Conservation (phyloP, 192 early-diverging fungal species). For the Chytriomyces sp. region DNA sequence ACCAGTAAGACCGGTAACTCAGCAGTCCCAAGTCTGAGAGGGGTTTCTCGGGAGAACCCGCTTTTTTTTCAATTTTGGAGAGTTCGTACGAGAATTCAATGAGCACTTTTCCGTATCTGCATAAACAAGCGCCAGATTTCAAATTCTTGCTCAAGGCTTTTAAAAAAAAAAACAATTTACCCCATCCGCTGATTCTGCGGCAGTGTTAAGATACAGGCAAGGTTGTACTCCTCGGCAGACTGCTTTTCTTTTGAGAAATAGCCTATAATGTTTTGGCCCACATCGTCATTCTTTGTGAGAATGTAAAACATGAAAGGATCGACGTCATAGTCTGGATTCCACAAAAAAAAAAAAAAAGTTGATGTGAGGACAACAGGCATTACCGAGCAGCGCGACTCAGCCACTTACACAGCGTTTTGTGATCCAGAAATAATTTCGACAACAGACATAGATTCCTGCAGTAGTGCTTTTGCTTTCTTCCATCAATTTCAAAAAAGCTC, state of each 20-base stretch:
- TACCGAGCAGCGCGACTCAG: background rate
- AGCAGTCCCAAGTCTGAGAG: conserved; percentile 94
- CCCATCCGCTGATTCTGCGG: conserved; percentile 97
- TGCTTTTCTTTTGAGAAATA: conserved; percentile 99
- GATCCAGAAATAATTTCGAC: conserved; percentile 97
- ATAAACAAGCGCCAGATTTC: background rate
- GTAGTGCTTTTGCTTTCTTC: conserved; percentile 87
- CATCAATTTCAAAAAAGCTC: conserved; percentile 98
- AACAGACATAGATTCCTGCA: conserved; percentile 95
- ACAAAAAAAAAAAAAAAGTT: background rate
- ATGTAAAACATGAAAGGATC: conserved; percentile 98
- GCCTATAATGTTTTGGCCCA: conserved; percentile 90
- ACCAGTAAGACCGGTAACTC: conserved; percentile 96
- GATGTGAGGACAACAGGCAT: background rate
- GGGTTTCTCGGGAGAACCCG: conserved; percentile 97
- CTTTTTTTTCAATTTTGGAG: conserved; percentile 88
- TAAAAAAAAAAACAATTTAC: background rate
- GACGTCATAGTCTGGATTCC: conserved; percentile 81
- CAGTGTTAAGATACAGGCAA: conserved; percentile 97
- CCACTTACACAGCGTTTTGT: conserved; percentile 80
- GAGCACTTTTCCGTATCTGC: conserved; percentile 81
- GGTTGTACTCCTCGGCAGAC: conserved; percentile 93
- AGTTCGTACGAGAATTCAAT: conserved; percentile 98
- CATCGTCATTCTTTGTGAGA: conserved; percentile 85
- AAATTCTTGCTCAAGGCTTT: background rate